Conservation (phyloP, 2,329 filamentous ascomycete genomes). For the Exophiala bonariae region DNA sequence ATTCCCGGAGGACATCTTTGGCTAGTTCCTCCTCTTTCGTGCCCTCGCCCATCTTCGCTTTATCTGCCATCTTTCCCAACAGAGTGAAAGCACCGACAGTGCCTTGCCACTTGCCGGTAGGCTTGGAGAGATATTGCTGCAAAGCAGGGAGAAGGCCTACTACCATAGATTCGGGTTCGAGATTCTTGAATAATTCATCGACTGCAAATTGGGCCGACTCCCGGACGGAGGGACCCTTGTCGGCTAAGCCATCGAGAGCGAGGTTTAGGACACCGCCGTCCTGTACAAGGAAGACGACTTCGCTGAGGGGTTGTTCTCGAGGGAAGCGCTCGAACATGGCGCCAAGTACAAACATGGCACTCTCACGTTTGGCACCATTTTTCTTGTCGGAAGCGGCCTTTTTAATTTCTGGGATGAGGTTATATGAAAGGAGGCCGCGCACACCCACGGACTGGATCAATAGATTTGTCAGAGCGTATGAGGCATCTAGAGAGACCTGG, state of each 20-base stretch:
- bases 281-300: slow-evolving; percentile 79
- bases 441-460: slow-evolving; percentile 66
- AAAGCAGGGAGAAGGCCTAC: slow-evolving; percentile 78
- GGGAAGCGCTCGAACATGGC: slow-evolving; percentile 91
- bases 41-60: slow-evolving; percentile 82
- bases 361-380: slow-evolving; percentile 78
- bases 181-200: slow-evolving; percentile 77
- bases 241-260: slow-evolving; percentile 81
- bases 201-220: slow-evolving; percentile 93
- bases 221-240: slow-evolving; percentile 85
- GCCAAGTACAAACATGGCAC: slow-evolving; percentile 90
- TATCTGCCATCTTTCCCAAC: slow-evolving; percentile 90
- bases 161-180: slow-evolving; percentile 80
- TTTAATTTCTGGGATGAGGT: slow-evolving; percentile 62
- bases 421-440: slow-evolving; percentile 62
- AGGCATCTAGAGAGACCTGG: slow-evolving; percentile 66
- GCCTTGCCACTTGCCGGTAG: slow-evolving; percentile 95
- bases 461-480: slow-evolving; percentile 65
- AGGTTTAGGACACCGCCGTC: slow-evolving; percentile 71
- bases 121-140: slow-evolving; percentile 73
- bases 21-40: slow-evolving; percentile 80
- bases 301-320: slow-evolving; percentile 71
- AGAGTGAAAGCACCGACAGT: slow-evolving; percentile 82
- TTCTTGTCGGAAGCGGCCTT: slow-evolving; percentile 94
- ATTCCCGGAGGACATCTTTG: slow-evolving; percentile 85